A percentile compares a stretch with the other conserved stretches of the same genome.
Conservation (phyloP, 345 rosid genomes). For the Xanthoceras sorbifolium region DNA sequence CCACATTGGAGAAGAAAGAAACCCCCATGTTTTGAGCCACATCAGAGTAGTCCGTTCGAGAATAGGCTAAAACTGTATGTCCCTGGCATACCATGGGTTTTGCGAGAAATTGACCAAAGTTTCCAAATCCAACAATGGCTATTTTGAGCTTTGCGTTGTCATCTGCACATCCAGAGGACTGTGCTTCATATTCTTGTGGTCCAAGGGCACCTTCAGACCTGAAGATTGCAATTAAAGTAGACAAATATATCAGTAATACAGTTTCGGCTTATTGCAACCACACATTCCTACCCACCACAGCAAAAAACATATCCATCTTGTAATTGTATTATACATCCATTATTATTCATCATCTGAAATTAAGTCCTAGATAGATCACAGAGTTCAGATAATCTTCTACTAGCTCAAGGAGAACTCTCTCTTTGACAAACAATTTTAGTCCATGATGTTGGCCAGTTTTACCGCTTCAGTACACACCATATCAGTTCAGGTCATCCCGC, state of each 20-base stretch:
- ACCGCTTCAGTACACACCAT: too few species aligned
- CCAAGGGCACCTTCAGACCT: conserved; percentile 40
- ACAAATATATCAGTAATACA: not conserved
- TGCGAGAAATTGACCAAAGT: conserved; percentile 77
- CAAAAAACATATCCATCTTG: not conserved
- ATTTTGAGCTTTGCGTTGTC: conserved; percentile 62
- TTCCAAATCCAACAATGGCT: conserved; percentile 78
- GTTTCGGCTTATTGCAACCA: not conserved
- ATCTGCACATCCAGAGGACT: conserved; percentile 27
- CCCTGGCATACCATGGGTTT: conserved; percentile 64
- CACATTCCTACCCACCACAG: not conserved
- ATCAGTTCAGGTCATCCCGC: not conserved
- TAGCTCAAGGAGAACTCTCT: not conserved
- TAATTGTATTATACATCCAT: not conserved
- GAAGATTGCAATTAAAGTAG: conserved; percentile 7
- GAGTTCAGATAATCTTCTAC: not conserved
- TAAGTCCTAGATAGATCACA: not conserved
- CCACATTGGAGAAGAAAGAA: conserved; percentile 53
- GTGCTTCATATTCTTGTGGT: conserved; percentile 30
- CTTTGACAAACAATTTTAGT: not conserved
- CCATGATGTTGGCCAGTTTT: not conserved
- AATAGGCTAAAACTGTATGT: conserved; percentile 67
- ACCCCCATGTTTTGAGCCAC: conserved; percentile 57
- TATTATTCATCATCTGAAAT: not conserved
- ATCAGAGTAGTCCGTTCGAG: conserved; percentile 64